Evolutionary conservation across 2,329 filamentous ascomycete species (phyloP), one percentile per base, ranked within the genome.

Genomic region (Rhynchosporium graminicola): DNA sequence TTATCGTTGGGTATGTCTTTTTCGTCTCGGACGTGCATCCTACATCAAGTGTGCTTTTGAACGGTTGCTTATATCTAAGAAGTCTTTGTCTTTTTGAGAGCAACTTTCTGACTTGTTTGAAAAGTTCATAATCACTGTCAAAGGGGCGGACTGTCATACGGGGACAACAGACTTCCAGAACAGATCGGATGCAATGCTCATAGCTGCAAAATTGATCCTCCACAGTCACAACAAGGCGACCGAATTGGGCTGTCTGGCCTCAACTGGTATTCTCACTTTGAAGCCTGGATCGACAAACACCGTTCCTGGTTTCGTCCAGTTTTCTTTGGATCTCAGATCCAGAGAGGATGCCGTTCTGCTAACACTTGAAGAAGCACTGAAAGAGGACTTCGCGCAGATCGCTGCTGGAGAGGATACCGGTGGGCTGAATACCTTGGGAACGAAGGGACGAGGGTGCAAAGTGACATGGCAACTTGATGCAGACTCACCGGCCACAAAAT

Each of bases 241-340:
- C 2, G 77, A 80, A 26, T 78, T 86, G 65, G 78, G 78, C 1
- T 88, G 86, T 12, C 77, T 92, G 10, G 89, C 87, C 43, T 73
- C 70, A 0, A 90, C 89, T 0, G 90, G 89, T 0, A 89, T 92
- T 60, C 74, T 92, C 55, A 86, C 80, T 12, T 77, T 87, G 7
- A 82, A 80, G 52, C 88, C 89, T 0, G 87, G 88, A 4, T 87
- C 83, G 64, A 89, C 88, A 15, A 92, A 92, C 74, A 92, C 89
- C 0, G 86, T 92, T 0, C 87, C 89, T 0, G 87, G 87, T 0
- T 75, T 78, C 36, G 89, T 91, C 5, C 80, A 80, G 50, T 90
- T 91, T 74, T 85, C 81, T 36, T 81, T 91, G 4, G 89, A 92
- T 70, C 83, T 91, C 59, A 84, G 88, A 38, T 81, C 84, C 0